phyloP scores from a whole-genome alignment of 2,329 filamentous ascomycete species.

The Verticillium albo-atrum region DNA sequence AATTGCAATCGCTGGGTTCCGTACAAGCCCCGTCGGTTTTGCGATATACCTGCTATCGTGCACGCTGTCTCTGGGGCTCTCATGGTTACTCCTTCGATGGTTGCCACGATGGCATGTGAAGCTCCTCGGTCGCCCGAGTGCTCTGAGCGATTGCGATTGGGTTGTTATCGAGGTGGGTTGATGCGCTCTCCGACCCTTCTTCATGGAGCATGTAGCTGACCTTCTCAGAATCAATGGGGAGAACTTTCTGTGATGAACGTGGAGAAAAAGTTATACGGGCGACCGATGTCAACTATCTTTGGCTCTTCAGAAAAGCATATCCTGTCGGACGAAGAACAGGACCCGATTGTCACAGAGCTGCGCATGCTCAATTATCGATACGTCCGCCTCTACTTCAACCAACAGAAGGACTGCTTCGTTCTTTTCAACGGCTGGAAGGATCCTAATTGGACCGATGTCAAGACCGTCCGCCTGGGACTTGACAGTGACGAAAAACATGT shows the following conservation, averaged over 20 bases:
- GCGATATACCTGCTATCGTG: slow-evolving; percentile 67
- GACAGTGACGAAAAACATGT: slow-evolving; percentile 84
- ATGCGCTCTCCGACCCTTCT: slow-evolving; percentile 15
- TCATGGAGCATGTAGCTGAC: slow-evolving; percentile 1
- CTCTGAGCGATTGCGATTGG: slow-evolving; percentile 78
- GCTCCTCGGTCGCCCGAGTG: slow-evolving; percentile 63
- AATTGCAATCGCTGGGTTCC: slow-evolving; percentile 88
- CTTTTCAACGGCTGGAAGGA: slow-evolving; percentile 92
- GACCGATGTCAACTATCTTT: slow-evolving; percentile 59
- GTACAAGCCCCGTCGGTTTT: slow-evolving; percentile 68
- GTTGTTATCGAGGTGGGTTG: slow-evolving; percentile 72
- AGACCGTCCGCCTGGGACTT: slow-evolving; percentile 70
- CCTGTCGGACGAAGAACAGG: slow-evolving; percentile 61
- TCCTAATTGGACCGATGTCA: slow-evolving; percentile 77
- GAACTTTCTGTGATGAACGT: slow-evolving; percentile 79
- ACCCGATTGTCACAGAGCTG: slow-evolving; percentile 71
- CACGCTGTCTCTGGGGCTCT: slow-evolving; percentile 67
- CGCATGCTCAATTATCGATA: slow-evolving; percentile 88
- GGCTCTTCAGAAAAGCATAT: slow-evolving; percentile 60
- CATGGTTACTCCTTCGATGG: slow-evolving; percentile 85
- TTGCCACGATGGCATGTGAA: slow-evolving; percentile 80
- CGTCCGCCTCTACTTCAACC: slow-evolving; percentile 88
- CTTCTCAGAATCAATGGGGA: slow-evolving; percentile 80
- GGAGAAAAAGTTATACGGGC: slow-evolving; percentile 47
- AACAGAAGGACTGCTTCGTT: slow-evolving; percentile 81